Evolutionary conservation across 2,329 filamentous ascomycete species (phyloP), one percentile per base, ranked within the genome.

Genomic region (Diplodia seriata): DNA sequence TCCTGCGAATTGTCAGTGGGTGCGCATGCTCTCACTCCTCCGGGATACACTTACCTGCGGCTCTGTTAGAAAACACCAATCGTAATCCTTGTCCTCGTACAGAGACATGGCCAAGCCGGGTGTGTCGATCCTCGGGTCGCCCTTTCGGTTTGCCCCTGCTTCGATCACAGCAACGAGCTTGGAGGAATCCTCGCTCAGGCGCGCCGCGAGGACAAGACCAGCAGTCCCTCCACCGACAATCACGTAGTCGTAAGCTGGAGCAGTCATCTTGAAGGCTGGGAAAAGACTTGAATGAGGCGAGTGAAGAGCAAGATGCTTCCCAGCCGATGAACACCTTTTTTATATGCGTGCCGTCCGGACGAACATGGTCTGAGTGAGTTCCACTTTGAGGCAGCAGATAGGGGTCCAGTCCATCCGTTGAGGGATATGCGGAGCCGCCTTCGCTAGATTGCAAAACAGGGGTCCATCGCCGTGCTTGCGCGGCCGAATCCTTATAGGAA

Each of bases 21-120:
- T 47, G 6, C 18, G 9, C 7, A 1, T 47, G 43, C 2, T 11
- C 20, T 11, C 15, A 8, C n/a, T 47, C 4, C 18, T 4, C 7
- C n/a, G 2, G 8, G 40, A n/a, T 6, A 47, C 18, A 51, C 69
- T 49, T 62, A 74, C 75, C 67, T 77, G 75, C 2, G 76, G 74
- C n/a, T 75, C 72, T 4, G 75, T 76, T 47, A 73, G 73, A 63
- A 67, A 75, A 7, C 68, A 36, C 76, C 76, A 78, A 49, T 78
- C 76, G 68, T 75, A 77, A 50, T 76, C 72, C 2, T 74, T 72
- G 36, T 76, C 76, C 33, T 71, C 74, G 69, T 70, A 38, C 0
- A 74, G 64, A 38, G 74, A 71, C 0, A 69, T 65, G 43, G 40
- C 36, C 23, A 75, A 56, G 53, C 73, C 75, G 0, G 76, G 74